Conservation (phyloP, 78 protist genomes). For the Anaeramoeba ignava region DNA sequence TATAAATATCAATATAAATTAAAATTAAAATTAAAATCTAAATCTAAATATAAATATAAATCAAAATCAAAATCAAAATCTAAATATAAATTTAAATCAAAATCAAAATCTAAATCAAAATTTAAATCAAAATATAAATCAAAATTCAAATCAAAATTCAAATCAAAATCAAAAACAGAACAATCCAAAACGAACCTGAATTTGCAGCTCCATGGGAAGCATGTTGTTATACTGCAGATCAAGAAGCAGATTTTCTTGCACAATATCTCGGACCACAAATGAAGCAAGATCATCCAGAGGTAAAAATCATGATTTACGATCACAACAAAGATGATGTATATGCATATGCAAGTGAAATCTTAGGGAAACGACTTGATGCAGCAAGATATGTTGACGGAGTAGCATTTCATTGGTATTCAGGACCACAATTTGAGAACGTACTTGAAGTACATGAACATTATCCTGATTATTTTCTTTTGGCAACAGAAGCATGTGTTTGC, state of each 20-base stretch:
- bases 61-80: no score
- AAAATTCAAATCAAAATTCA: no score
- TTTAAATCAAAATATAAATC: no score
- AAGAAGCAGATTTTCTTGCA: background rate
- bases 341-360: background rate
- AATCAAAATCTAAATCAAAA: no score
- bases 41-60: no score
- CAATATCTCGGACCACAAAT: background rate
- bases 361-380: conserved; percentile 18
- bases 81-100: no score
- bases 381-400: conserved; percentile 13
- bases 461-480: conserved; percentile 13
- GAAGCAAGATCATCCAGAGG: conserved; percentile 23
- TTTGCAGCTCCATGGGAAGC: conserved; percentile 5
- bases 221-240: background rate
- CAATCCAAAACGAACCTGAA: conserved; percentile 1
- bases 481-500: conserved; percentile 31
- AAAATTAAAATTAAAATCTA: no score
- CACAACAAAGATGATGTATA: conserved; percentile 27
- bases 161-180: background rate
- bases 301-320: conserved; percentile 24
- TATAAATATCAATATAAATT: no score
- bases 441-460: background rate
- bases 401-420: conserved; percentile 38
- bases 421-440: background rate